phyloP scores from a whole-genome alignment of 2,329 filamentous ascomycete genomes.

The Colletotrichum noveboracense region DNA sequence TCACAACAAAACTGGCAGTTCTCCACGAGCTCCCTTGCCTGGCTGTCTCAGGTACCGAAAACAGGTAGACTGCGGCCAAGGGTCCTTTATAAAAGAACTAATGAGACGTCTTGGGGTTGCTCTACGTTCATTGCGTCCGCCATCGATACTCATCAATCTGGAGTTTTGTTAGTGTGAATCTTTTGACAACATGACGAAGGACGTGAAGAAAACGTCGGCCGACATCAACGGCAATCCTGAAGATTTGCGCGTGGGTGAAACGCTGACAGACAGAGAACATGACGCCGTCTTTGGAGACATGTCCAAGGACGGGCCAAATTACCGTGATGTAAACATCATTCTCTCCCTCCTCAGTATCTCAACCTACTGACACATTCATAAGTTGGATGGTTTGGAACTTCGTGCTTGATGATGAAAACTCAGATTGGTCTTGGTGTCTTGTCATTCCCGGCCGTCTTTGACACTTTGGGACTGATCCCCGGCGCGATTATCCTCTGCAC shows the following conservation, averaged over 20 bases:
- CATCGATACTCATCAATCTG: not conserved
- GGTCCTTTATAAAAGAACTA: not conserved
- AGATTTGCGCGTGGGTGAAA: not conserved
- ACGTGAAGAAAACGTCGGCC: not conserved
- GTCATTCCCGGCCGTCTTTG: constrained; percentile 49
- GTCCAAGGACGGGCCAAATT: not conserved
- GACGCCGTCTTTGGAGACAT: not conserved
- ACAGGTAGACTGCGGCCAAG: not conserved
- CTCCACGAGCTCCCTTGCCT: not conserved
- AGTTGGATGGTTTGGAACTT: constrained; percentile 48
- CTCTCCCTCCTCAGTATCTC: not conserved
- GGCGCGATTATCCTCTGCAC: constrained; percentile 46
- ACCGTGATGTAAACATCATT: not conserved
- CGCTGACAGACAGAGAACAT: not conserved
- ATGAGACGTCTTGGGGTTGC: not conserved
- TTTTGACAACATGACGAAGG: not conserved
- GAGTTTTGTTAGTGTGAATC: rapidly evolving
- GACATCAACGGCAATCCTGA: not conserved
- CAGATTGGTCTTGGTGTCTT: constrained; percentile 51
- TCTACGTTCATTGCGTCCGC: not conserved
- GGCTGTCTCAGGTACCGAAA: not conserved
- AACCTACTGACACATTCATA: constrained; percentile 15
- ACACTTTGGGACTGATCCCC: constrained; percentile 50
- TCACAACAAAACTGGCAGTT: not conserved
- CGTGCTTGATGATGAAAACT: constrained; percentile 49